Evolutionary conservation across 768 basidiomycete species (phyloP), one percentile per base, ranked within the genome.

Genomic region (Lactarius pseudohatsudake): DNA sequence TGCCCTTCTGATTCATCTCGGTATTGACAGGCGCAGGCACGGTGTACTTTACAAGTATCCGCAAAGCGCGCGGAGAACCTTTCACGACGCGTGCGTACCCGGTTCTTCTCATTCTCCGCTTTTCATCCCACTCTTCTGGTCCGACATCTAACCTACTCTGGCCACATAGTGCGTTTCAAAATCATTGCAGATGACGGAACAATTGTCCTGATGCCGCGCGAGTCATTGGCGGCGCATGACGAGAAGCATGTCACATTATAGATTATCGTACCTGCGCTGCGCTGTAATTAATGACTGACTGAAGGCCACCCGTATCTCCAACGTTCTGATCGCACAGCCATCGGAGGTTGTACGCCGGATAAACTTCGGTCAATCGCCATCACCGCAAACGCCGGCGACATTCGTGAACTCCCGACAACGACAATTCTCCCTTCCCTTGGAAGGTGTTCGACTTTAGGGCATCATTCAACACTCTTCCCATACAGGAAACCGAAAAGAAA

Each of bases 11-110:
- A 32, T 32, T 32, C 32, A 32, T 32, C 32, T 32, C 26, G 11
- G 15, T 20, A 3, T 62, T 40, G 34, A 38, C 54, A 91, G 90
- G 84, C 26, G 80, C 85, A 22, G 91, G 91, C 7, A 93, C 90
- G 20, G 75, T 92, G 2, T 92, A 93, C 73, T 93, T 92, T 74
- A 92, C 91, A 2, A 92, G 90, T 74, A 88, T 93, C 64, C 82
- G 91, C 53, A 88, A 85, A 77, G 85, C 82, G 18, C 92, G 91
- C 72, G 90, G 89, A 10, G 77, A 82, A 47, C 83, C 83, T 1
- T 92, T 90, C 74, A 85, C 82, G 40, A 86, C 88, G 4, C 72
- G 90, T 93, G 75, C 68, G 88, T 82, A 18, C 15, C n/a, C 43
- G 13, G 15, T 40, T 38, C 38, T 11, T 40, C 16, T 43, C 59